Evolutionary conservation across 2,329 filamentous ascomycete genomes (phyloP).

Genomic region (Rhytidhysteron rufulum): DNA sequence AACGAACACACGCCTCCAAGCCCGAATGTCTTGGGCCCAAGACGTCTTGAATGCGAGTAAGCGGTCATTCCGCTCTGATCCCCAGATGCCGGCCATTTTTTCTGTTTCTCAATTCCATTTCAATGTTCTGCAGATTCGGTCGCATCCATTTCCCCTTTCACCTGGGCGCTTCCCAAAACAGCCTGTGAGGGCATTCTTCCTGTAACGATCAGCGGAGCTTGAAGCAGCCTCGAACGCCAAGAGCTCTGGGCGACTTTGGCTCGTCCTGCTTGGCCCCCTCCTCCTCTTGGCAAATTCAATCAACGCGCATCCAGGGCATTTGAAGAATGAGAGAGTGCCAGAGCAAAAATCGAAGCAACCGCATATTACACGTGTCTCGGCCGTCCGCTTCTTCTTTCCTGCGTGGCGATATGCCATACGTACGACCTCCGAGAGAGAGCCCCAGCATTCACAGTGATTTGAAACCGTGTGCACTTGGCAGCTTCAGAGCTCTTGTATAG

Average conservation of each 20-base stretch:
- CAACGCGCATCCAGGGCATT: neutral
- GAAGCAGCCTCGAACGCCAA: too few relatives aligned
- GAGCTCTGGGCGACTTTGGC: neutral
- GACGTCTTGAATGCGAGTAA: neutral
- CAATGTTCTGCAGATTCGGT: neutral
- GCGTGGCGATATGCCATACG: neutral
- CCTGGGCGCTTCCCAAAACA: too few relatives aligned
- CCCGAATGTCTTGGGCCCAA: neutral
- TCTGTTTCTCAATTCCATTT: neutral
- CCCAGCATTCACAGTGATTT: too few relatives aligned
- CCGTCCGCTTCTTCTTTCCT: neutral
- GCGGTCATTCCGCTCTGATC: neutral
- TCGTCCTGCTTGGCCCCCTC: neutral
- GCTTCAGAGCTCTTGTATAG: too few relatives aligned
- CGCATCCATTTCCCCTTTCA: too few relatives aligned
- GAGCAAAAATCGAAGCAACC: neutral
- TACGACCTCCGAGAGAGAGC: too few relatives aligned
- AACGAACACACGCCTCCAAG: neutral
- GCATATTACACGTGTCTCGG: neutral
- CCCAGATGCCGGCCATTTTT: neutral
- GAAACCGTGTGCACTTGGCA: too few relatives aligned
- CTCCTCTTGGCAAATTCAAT: neutral
- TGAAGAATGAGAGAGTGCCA: neutral
- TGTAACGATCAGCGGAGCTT: too few relatives aligned
- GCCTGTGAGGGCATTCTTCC: too few relatives aligned